Base-by-base conservation (phyloP, 1,284 basidiomycete genomes). In the Tremellales sp. region DNA sequence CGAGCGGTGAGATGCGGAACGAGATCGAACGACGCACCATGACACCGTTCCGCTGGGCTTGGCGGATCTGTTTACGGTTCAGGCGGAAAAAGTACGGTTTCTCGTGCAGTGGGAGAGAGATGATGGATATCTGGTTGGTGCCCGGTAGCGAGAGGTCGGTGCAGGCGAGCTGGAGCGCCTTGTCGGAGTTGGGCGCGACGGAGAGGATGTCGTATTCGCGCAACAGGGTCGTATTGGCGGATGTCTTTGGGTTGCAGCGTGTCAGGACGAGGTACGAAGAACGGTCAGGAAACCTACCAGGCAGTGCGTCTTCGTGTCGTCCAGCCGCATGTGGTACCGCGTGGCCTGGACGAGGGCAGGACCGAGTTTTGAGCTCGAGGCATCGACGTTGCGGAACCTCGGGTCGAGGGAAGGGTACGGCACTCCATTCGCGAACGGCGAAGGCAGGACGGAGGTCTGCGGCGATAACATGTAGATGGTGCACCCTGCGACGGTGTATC, bases 51-150 rank as follows among this genome's bases (percentile, higher is more conserved):
- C 70, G 53, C 41, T 70, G 63, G 10, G 70, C 70, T 43, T 66
- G 65, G 14, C 62, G 57, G 49, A 73, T 63, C 54, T 65, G 71
- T 45, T 68, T 69, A 28, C 57, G 55, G 41, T 68, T 72, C 45
- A 65, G 51, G 28, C 60, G 56, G 60, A 67, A 71, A 46, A 59
- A 61, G 53, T 61, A 71, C 4, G 65, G 63, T 36, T 59, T 49
- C 47, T 73, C 68, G 44, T 73, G 69, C 14, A 71, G 47, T 1
- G 71, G 70, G 2, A 73, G 54, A 5, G 68, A 68, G 51, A 73
- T 71, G 43, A 73, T 71, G 3, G 71, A 70, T 33, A 71, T 54
- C 68, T 72, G 71, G 43, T 72, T 71, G 0, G 70, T 64, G 7
- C 70, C 70, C 3, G 71, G 71, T 45, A 61, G 58, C 16, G 65